Base-by-base conservation (phyloP, 2,329 filamentous ascomycete genomes). In the Furcasterigmium sp. region DNA sequence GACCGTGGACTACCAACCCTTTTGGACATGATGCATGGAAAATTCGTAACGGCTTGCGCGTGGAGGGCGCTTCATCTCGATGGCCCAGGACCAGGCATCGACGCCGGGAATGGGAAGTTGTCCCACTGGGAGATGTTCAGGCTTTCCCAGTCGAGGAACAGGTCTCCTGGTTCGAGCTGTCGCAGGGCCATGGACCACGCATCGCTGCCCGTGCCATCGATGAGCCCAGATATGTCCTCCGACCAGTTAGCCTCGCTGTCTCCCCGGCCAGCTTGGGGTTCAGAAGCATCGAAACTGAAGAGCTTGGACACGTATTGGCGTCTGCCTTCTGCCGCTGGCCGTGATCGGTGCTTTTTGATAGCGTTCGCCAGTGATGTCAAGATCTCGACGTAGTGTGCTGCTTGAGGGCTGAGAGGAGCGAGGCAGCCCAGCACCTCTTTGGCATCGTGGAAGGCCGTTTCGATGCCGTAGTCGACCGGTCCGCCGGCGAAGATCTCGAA, bases 381-480 rank as follows among this genome's bases (percentile, higher is more conserved):
- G 17, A 81, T 81, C 6, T 79, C 73, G 11, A 69, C 64, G 50
- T 82, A 81, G 41, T 80, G 76, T 3, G 65, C 69, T 3, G 78
- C 78, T 47, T 80, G 77, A 0, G 75, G 72, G 32, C 73, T 78
- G 38, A 72, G 67, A 1, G 56, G 56, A 0, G 72, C 65, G 1
- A 81, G 56, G 25, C 67, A 67, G 2, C 60, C 61, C 2, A 82
- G 63, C 1, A 81, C 70, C 15, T 70, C 63, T 5, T 69, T 65
- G 2, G 76, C 70, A 3, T 69, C 67, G 17, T 62, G 57, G 47
- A 80, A 81, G 0, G 76, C 70, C 7, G 56, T 53, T n/a, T 70
- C 67, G 35, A 72, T 62, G 19, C 71, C 67, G 7, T 66, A 57
- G 23, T 74, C 67, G 2, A 66, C 55, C 1, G 69, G 65, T 6